These are phyloP conservation scores for Penicillium waksmanii DNA, from an alignment of 495 filamentous ascomycete genomes.

Conservation along the genomic window DNA sequence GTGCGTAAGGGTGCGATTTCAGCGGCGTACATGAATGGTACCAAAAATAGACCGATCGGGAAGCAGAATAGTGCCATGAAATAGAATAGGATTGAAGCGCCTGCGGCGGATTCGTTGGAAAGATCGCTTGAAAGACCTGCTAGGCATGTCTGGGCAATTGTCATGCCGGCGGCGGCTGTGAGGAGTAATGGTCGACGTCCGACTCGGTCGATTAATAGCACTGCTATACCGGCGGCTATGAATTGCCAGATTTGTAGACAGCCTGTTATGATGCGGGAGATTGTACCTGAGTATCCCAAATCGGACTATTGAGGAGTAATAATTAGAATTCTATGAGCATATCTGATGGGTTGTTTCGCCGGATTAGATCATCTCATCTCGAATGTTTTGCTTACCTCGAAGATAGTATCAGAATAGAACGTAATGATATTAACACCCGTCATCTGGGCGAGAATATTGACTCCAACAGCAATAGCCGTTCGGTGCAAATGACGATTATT, in stretches of 20 bases:
- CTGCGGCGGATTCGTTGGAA: constrained; percentile 32
- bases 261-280: constrained; percentile 26
- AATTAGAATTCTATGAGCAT: background rate
- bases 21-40: constrained; percentile 69
- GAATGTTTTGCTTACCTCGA: constrained; percentile 8
- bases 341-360: background rate
- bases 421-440: constrained; percentile 35
- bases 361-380: too few relatives aligned
- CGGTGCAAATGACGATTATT: constrained; percentile 40
- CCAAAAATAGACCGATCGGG: constrained; percentile 66
- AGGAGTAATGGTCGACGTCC: constrained; percentile 58
- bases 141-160: constrained; percentile 60
- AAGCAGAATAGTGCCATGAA: constrained; percentile 70
- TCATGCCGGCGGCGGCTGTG: constrained; percentile 64
- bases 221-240: constrained; percentile 27
- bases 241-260: constrained; percentile 36
- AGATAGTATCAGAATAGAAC: constrained; percentile 33
- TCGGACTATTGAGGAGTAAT: background rate
- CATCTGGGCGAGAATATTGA: constrained; percentile 33
- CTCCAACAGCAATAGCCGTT: constrained; percentile 25
- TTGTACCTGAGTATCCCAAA: constrained; percentile 26
- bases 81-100: constrained; percentile 51
- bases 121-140: constrained; percentile 41
- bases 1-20: constrained; percentile 69
- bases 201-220: constrained; percentile 31